A percentile compares a stretch with the other conserved stretches of the same genome.
Evolutionary conservation across 257 asterid genomes (phyloP).

Genomic region (Coffea canephora): DNA sequence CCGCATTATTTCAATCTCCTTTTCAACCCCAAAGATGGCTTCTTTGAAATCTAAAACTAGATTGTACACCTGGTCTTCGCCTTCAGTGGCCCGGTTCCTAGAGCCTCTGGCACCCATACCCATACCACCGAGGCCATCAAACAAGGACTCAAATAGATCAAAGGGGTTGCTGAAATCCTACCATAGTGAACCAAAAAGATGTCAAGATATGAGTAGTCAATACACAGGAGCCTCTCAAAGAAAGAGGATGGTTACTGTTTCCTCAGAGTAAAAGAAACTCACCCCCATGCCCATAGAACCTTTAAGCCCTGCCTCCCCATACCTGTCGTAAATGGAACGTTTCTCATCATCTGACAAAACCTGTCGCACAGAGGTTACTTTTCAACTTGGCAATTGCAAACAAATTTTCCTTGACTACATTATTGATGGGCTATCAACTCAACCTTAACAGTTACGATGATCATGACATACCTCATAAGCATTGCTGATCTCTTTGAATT

Average conservation of each 20-base stretch:
- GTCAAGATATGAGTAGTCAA: constrained; percentile 16
- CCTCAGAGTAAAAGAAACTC: constrained; percentile 33
- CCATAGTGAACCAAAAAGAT: constrained; percentile 18
- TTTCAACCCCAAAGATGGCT: constrained; percentile 89
- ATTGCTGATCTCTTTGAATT: constrained; percentile 93
- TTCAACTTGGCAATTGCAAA: constrained; percentile 11
- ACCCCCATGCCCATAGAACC: constrained; percentile 93
- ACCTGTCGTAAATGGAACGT: constrained; percentile 87
- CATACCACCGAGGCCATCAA: constrained; percentile 90
- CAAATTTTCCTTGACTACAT: constrained; percentile 8
- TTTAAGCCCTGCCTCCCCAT: constrained; percentile 99
- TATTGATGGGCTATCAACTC: background rate
- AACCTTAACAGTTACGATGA: background rate
- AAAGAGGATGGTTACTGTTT: background rate
- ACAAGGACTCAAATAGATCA: constrained; percentile 82
- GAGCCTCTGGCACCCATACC: constrained; percentile 81
- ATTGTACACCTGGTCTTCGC: constrained; percentile 86
- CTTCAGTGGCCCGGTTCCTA: constrained; percentile 76
- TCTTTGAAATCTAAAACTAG: constrained; percentile 83
- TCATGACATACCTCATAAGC: constrained; percentile 81
- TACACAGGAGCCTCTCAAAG: background rate
- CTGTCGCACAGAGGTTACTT: constrained; percentile 39
- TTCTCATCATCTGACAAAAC: constrained; percentile 92
- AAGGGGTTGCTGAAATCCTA: constrained; percentile 98
- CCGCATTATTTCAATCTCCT: constrained; percentile 83